Base-by-base conservation (phyloP, 306 rosid species). In the Prosopis cineraria region DNA sequence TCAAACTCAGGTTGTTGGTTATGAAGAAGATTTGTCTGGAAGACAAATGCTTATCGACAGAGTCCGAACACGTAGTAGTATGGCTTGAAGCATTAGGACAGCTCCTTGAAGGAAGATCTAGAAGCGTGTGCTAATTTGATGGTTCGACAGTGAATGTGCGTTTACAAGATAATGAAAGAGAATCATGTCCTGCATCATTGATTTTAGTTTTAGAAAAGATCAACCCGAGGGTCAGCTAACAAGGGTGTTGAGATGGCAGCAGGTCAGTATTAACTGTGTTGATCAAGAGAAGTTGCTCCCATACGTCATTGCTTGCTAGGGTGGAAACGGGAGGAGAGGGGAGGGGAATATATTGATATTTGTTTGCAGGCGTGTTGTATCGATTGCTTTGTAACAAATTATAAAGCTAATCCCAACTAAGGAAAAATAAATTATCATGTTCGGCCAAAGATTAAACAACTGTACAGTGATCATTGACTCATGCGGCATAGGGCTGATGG, bases 1-100 rank as follows among this genome's bases (percentile, higher is more conserved):
- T 30, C 73, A 66, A 75, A 74, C 81, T 85, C 90, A 95, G 98
- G 91, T 95, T 70, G 97, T 89, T 72, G 74, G 93, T 81, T 89
- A 88, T 37, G 98, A 95, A 82, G 98, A 95, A 78, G 97, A 94
- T 84, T 89, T 90, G 74, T 87, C 97, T 5, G 98, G 98, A 82
- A 86, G 97, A 84, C 95, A 92, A 86, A 92, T 92, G 97, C 97
- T 94, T 52, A 85, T 92, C 71, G 97, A 94, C 79, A 88, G 86
- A 80, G 88, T 91, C 48, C 90, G 93, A 56, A 92, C 94, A 1
- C 87, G 91, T 67, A 82, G 97, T 79, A 92, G 93, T 85, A 55
- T 84, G 86, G 45, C 81, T 50, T 88, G 80, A 87, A 68, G 43
- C 43, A 48, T 27, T 41, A 11, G 66, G 74, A 70, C 40, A 59